Base-by-base conservation (phyloP, 2,329 filamentous ascomycete genomes). In the Mycosphaerella arachidis region DNA sequence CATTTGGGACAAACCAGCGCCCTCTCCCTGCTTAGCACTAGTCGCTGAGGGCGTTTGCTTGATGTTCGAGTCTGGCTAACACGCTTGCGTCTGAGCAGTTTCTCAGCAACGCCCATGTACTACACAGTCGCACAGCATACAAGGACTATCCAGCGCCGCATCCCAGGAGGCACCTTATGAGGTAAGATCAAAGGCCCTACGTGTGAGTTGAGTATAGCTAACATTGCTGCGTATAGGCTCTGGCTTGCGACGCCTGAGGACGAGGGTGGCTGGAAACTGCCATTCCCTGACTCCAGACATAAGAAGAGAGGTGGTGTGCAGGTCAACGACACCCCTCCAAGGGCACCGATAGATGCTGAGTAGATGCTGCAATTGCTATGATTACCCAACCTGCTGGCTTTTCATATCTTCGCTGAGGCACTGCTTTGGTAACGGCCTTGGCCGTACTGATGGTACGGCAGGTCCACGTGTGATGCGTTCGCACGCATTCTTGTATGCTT, bases 231-330 rank as follows among this genome's bases (percentile, higher is more conserved):
- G 13, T 43, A 5, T n/a, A 43, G 40, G 50, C 77, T 96, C 66
- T 96, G 92, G 92, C 77, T 96, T 57, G 86, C 89, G 10, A 91
- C 89, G 2, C 91, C 91, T 0, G 88, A 93, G 76, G 80, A 76
- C 24, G 91, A 96, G 74, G 92, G 91, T 2, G 92, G 92, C 0
- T 96, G 91, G 91, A 86, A 83, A 55, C 75, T 96, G 74, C 91
- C 91, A 0, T 93, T 92, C 77, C 86, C 85, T 68, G 92, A 96
- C 74, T 88, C 84, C 58, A 79, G 84, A 58, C 88, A 94, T 81
- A 90, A 90, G 83, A 96, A 95, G 84, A 82, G 92, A 18, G 91
- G 91, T 7, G 92, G 91, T 0, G 90, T 96, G 66, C 92, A 96
- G 77, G 91, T 96, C 2, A 84, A 96, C 74, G 85, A 95, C 73